These are phyloP conservation scores for Daldinia caldariorum DNA, from an alignment of 495 filamentous ascomycete species.

Conservation along the genomic window DNA sequence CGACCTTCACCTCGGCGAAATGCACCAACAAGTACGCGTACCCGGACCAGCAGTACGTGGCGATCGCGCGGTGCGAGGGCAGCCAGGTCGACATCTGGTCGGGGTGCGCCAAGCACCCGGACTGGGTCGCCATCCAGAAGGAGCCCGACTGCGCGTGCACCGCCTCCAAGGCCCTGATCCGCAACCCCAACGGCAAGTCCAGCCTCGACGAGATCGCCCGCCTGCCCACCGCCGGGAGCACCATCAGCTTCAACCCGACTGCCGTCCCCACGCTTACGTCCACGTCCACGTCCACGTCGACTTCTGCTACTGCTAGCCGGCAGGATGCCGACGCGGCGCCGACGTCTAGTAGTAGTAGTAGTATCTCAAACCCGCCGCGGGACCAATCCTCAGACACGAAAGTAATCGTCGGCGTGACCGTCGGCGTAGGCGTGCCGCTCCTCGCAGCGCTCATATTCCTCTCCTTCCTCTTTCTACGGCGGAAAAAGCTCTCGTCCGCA, in stretches of 20 bases:
- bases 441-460: neutral
- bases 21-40: slow-evolving; percentile 42
- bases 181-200: slow-evolving; percentile 34
- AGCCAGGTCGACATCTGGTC: slow-evolving; percentile 25
- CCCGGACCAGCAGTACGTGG: slow-evolving; percentile 40
- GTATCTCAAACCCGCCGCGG: too few relatives aligned
- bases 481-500: neutral
- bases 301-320: too few relatives aligned
- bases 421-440: neutral
- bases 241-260: neutral
- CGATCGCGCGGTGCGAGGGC: slow-evolving; percentile 40
- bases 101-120: slow-evolving; percentile 8
- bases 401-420: neutral
- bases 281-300: too few relatives aligned
- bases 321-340: neutral
- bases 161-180: slow-evolving; percentile 32
- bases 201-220: slow-evolving; percentile 6
- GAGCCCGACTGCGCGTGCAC: slow-evolving; percentile 38
- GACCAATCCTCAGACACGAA: neutral
- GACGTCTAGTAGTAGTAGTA: too few relatives aligned
- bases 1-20: slow-evolving; percentile 30
- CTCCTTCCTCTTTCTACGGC: neutral
- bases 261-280: neutral
- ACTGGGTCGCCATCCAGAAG: slow-evolving; percentile 26
- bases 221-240: neutral